Base-by-base conservation (phyloP, 208 protist species). In the Baffinella frigidus region DNA sequence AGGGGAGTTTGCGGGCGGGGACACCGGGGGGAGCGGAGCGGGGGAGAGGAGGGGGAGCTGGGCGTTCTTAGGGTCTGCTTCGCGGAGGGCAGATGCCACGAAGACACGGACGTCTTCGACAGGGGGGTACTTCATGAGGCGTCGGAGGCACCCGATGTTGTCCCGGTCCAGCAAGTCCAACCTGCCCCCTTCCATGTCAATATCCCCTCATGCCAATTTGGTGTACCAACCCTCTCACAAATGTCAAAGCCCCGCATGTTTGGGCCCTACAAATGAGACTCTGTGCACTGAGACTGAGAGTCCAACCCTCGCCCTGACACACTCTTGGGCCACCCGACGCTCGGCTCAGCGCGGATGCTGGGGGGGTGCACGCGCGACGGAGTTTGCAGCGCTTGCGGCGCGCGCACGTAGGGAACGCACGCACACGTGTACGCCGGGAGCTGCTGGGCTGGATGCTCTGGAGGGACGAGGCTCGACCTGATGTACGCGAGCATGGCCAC, bases 71-170 rank as follows among this genome's bases (percentile, higher is more conserved):
- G 56, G 20, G 20, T 64, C n/a, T n/a, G 20, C 24, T 64, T 20
- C 56, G 56, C 56, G 20, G n/a, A n/a, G n/a, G n/a, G n/a, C n/a
- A n/a, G 24, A 62, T 64, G 30, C 56, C 24, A 74, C 38, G 33
- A 74, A 74, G 4, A 87, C 77, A 14, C 38, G 27, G 38, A 87
- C 77, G 50, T 87, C 77, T 43, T 87, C 77, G 44, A 87, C 77
- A 61, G 77, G 77, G 3, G 77, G 77, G 50, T 87, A 87, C 77
- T 67, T 56, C 77, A 87, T 87, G 27, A 87, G 39, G 5, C 77
- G 77, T 3, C 38, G 68, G 17, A 74, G 30, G 68, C 68, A 74
- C 5, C 68, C 68, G 33, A 74, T 74, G 68, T 74, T 74, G 30
- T 74, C 68, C 30, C 11, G n/a, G 30, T 43, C 68, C 0, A 74